A percentile compares a stretch with the other conserved stretches of the same genome.
phyloP scores from a whole-genome alignment of 768 basidiomycete genomes.

The Mycena latifolia region DNA sequence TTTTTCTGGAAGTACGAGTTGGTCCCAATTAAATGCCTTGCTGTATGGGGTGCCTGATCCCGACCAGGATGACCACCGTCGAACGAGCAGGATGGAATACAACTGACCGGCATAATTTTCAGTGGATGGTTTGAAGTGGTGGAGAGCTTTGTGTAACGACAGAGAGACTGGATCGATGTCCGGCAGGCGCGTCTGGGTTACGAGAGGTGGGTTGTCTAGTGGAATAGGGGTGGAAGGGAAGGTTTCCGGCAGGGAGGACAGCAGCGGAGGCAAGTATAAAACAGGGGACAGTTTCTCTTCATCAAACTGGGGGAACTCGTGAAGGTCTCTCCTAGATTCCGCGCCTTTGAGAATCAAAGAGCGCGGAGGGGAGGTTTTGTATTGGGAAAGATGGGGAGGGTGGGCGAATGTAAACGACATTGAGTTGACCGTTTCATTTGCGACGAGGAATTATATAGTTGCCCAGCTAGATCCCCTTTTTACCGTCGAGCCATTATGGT shows the following conservation, averaged over 20 bases:
- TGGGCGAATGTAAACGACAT: conserved; percentile 47
- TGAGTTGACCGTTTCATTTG: no score
- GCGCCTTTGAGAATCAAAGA: conserved; percentile 14
- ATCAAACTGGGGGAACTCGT: conserved; percentile 66
- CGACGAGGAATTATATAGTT: no score
- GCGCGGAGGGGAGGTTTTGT: conserved; percentile 7
- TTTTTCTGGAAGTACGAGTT: conserved; percentile 73
- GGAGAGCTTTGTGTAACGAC: conserved; percentile 88
- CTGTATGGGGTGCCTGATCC: conserved; percentile 62
- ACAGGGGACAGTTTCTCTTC: conserved; percentile 58
- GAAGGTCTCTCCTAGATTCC: conserved; percentile 59
- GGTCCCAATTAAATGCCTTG: conserved; percentile 90
- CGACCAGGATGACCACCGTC: not conserved
- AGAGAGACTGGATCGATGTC: conserved; percentile 88
- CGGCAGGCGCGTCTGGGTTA: conserved; percentile 83
- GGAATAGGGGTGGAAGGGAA: conserved; percentile 46
- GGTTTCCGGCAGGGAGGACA: conserved; percentile 77
- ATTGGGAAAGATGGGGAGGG: conserved; percentile 48
- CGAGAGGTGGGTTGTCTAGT: conserved; percentile 55
- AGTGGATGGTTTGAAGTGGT: conserved; percentile 75
- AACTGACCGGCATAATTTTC: conserved; percentile 67
- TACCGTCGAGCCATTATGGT: no score
- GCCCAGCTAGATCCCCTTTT: no score
- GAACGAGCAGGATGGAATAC: no score
- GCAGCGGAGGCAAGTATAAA: conserved; percentile 86